phyloP scores from a whole-genome alignment of 2,329 filamentous ascomycete species.

The Cladosporium sp. region DNA sequence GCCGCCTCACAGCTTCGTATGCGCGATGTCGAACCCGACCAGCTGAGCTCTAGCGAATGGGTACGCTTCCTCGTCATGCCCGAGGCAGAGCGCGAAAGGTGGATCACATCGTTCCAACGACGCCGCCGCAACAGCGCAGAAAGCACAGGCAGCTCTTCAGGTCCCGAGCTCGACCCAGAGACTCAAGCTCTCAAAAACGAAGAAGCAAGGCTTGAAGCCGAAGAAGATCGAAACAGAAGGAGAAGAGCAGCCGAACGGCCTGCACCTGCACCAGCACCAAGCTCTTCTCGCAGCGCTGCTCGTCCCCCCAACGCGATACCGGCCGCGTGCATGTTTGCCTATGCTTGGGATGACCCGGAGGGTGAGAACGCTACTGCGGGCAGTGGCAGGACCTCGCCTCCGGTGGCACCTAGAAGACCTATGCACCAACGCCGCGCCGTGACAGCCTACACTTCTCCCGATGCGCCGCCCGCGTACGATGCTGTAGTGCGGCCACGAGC shows the following conservation, averaged over 20 bases:
- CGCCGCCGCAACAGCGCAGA: conserved; percentile 25
- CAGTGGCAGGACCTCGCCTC: conserved; percentile 6
- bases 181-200: conserved; percentile 27
- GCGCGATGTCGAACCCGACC: conserved; percentile 33
- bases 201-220: conserved; percentile 27
- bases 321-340: conserved; percentile 28
- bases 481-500: conserved; percentile 22
- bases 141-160: conserved; percentile 16
- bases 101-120: conserved; percentile 28
- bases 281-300: conserved; percentile 1
- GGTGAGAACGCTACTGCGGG: neutral
- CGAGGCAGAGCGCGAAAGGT: conserved; percentile 29
- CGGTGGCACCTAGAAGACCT: conserved; percentile 18
- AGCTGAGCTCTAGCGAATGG: conserved; percentile 31
- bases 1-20: conserved; percentile 32
- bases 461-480: conserved; percentile 23
- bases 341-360: conserved; percentile 20
- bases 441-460: conserved; percentile 10
- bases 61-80: conserved; percentile 33
- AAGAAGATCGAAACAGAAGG: conserved; percentile 18
- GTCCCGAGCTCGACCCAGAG: conserved; percentile 16
- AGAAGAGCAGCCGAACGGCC: neutral
- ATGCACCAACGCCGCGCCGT: conserved; percentile 24
- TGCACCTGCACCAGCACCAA: too few species aligned
- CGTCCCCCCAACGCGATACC: conserved; percentile 19